Percentiles rank a stretch among this genome's conserved stretches.
These are phyloP conservation scores for Microstroma glucosiphilum DNA, from an alignment of 1,284 basidiomycete genomes.

Conservation along the genomic window DNA sequence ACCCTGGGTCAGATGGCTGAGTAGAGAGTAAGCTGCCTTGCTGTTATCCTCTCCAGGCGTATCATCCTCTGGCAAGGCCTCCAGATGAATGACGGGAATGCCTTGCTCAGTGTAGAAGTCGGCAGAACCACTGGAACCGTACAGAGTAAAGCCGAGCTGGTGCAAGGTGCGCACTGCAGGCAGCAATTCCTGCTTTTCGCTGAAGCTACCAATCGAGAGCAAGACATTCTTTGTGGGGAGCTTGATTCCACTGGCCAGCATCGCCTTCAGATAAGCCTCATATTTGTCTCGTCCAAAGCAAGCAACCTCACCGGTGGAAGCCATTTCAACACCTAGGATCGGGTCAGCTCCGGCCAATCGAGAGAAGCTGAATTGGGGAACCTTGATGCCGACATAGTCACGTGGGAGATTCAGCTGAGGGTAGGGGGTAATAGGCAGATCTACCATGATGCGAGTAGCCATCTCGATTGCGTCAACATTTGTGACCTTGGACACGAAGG, in stretches of 20 bases:
- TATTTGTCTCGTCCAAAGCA: slow-evolving; percentile 97
- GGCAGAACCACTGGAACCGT: slow-evolving; percentile 91
- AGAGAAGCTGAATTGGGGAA: slow-evolving; percentile 96
- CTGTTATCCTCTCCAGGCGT: slow-evolving; percentile 30
- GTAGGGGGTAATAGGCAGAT: slow-evolving; percentile 78
- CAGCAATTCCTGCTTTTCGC: slow-evolving; percentile 94
- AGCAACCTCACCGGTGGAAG: slow-evolving; percentile 97
- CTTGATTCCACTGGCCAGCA: slow-evolving; percentile 90
- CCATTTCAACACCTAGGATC: slow-evolving; percentile 99
- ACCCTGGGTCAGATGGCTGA: slow-evolving; percentile 46
- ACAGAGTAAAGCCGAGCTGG: slow-evolving; percentile 88
- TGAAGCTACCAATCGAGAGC: slow-evolving; percentile 89
- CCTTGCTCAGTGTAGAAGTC: slow-evolving; percentile 50
- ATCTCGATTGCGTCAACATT: slow-evolving; percentile 95
- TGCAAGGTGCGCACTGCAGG: slow-evolving; percentile 95
- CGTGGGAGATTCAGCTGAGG: slow-evolving; percentile 77
- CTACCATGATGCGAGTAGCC: slow-evolving; percentile 97
- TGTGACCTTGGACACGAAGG: slow-evolving; percentile 97
- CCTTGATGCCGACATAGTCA: slow-evolving; percentile 97
- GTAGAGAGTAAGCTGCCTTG: slow-evolving; percentile 48
- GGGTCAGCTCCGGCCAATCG: slow-evolving; percentile 93
- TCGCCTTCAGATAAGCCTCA: slow-evolving; percentile 93
- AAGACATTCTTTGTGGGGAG: slow-evolving; percentile 92
- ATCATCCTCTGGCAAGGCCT: slow-evolving; percentile 49
- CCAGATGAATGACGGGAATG: slow-evolving; percentile 47